Evolutionary conservation across 805 yeast species (phyloP).

Genomic region (Komagataella mondaviorum): DNA sequence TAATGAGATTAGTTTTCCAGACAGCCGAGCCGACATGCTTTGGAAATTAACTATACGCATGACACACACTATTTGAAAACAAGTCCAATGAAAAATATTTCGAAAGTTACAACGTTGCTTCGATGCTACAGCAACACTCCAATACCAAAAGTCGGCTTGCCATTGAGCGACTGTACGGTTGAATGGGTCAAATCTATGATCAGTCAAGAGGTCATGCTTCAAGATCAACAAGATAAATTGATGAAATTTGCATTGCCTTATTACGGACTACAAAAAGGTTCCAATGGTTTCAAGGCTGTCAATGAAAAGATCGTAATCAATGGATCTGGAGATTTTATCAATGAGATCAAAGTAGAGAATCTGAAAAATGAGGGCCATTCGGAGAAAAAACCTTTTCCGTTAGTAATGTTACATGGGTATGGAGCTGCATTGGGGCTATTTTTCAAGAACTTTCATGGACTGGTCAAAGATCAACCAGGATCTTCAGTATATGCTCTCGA

Average conservation of each 20-base stretch:
- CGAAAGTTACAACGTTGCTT: neutral
- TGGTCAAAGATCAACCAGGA: constrained; percentile 18
- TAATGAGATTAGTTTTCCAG: neutral
- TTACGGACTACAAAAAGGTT: constrained; percentile 6
- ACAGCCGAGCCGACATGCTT: neutral
- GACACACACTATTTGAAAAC: neutral
- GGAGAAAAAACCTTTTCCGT: constrained; percentile 12
- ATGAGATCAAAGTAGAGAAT: constrained; percentile 15
- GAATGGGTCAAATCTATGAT: neutral
- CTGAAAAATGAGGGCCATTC: neutral
- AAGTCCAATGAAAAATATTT: neutral
- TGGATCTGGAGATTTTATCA: constrained; percentile 7
- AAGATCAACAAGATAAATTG: constrained; percentile 10
- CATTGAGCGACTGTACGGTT: neutral
- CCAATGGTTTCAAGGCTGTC: constrained; percentile 6
- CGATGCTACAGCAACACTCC: neutral
- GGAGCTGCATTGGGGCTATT: constrained; percentile 45
- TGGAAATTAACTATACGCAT: neutral
- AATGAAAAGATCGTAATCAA: constrained; percentile 7
- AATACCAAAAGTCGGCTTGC: neutral
- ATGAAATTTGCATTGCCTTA: constrained; percentile 12
- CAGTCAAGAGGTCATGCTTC: neutral
- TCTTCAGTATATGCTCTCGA: constrained; percentile 27
- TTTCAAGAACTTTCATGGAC: constrained; percentile 34
- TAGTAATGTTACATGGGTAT: constrained; percentile 44